Percentiles rank a stretch among this genome's conserved stretches.
Evolutionary conservation across 352 stramenopile species (phyloP).

Genomic region (Phytophthora pluvialis): DNA sequence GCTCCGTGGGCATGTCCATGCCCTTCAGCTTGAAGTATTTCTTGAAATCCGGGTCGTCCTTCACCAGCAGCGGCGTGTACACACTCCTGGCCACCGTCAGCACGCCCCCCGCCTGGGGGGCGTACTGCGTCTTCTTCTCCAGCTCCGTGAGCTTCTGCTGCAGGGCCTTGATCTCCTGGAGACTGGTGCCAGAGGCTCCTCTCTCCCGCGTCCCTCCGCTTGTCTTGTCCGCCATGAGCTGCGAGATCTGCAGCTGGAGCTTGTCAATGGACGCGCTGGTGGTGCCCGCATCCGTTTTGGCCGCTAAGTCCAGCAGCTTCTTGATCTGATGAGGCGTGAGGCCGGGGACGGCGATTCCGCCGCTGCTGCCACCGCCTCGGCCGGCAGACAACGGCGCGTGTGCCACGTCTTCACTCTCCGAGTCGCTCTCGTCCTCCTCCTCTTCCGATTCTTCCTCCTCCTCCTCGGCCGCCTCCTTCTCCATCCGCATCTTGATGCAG

Average conservation of each 20-base stretch:
- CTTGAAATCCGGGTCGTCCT: constrained; percentile 69
- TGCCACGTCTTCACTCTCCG: constrained; percentile 60
- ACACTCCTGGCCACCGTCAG: constrained; percentile 30
- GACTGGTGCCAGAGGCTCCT: constrained; percentile 50
- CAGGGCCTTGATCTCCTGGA: constrained; percentile 79
- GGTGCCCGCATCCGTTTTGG: constrained; percentile 57
- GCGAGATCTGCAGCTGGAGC: constrained; percentile 76
- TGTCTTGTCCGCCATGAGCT: constrained; percentile 63
- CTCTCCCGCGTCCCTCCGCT: constrained; percentile 34
- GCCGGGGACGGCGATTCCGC: constrained; percentile 52
- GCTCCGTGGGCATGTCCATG: constrained; percentile 78
- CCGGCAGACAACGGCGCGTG: constrained; percentile 28
- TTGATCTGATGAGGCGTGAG: constrained; percentile 71
- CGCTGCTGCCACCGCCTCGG: too few relatives aligned
- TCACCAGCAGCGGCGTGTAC: constrained; percentile 71
- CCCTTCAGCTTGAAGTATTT: constrained; percentile 89
- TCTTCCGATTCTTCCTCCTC: constrained; percentile 55
- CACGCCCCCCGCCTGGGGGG: constrained; percentile 22
- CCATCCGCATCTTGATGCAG: constrained; percentile 73
- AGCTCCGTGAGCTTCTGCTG: constrained; percentile 79
- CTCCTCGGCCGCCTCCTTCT: constrained; percentile 63
- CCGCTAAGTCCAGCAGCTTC: constrained; percentile 69
- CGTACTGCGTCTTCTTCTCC: constrained; percentile 73
- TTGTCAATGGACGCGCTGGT: constrained; percentile 58
- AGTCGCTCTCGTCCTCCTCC: constrained; percentile 69